Conservation (phyloP, 768 basidiomycete genomes). For the Tulasnella sp. region DNA sequence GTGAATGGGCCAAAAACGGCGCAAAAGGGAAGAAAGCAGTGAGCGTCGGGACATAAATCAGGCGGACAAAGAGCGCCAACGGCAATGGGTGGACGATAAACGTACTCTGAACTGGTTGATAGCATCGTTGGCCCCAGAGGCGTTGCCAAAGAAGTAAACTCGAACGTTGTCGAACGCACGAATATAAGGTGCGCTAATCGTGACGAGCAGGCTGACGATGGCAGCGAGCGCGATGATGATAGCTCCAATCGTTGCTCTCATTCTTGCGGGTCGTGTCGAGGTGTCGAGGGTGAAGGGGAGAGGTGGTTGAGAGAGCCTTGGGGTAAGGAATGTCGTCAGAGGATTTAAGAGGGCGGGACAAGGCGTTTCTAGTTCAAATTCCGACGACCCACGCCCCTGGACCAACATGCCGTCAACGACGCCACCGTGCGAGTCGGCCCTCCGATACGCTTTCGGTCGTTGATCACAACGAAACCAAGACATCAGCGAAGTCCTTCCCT, state of each 20-base stretch:
- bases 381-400: neutral
- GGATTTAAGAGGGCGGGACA: neutral
- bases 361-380: neutral
- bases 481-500: neutral
- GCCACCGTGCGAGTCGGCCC: neutral
- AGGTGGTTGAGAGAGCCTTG: neutral
- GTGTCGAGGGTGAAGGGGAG: neutral
- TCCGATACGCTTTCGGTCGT: neutral
- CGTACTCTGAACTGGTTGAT: slow-evolving; percentile 9
- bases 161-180: slow-evolving; percentile 5
- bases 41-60: neutral
- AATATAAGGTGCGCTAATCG: slow-evolving; percentile 4
- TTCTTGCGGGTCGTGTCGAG: neutral
- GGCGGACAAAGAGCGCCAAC: neutral
- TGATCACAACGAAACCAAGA: neutral
- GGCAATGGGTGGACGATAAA: neutral
- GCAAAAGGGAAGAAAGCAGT: neutral
- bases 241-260: neutral
- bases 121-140: neutral
- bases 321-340: neutral
- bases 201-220: slow-evolving; percentile 3
- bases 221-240: neutral
- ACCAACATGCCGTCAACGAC: neutral
- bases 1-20: neutral
- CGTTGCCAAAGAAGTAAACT: neutral